phyloP scores from a whole-genome alignment of 129 eudicot genomes.

The Tagetes erecta region DNA sequence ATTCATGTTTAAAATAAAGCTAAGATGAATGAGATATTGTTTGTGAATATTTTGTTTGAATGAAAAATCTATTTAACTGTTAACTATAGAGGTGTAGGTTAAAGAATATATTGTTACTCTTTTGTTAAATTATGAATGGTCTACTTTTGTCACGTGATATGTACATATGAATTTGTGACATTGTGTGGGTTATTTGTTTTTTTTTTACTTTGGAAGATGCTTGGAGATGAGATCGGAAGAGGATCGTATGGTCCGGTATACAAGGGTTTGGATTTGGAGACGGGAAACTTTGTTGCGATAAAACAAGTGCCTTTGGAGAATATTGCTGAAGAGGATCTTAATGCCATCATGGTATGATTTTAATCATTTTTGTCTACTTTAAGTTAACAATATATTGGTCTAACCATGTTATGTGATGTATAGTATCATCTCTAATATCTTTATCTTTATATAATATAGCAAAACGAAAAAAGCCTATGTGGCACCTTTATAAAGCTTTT shows the following conservation, averaged over 20 bases:
- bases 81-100: neutral
- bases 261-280: slow-evolving; percentile 97
- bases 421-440: too few species aligned
- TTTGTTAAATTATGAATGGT: neutral
- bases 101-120: neutral
- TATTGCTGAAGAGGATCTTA: slow-evolving; percentile 91
- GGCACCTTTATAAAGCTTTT: too few species aligned
- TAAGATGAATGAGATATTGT: too few species aligned
- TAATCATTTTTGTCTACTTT: neutral
- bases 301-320: slow-evolving; percentile 95
- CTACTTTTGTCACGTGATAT: slow-evolving; percentile 17
- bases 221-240: slow-evolving; percentile 98
- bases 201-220: slow-evolving; percentile 57
- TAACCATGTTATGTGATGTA: too few species aligned
- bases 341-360: slow-evolving; percentile 73
- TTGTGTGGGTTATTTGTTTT: neutral
- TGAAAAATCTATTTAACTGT: neutral
- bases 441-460: too few species aligned
- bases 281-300: slow-evolving; percentile 97
- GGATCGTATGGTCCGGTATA: slow-evolving; percentile 98
- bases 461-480: too few species aligned
- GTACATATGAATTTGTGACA: slow-evolving; percentile 10
- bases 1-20: too few species aligned
- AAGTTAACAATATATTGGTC: neutral
- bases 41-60: too few species aligned